A percentile compares a stretch with the other conserved stretches of the same genome.
phyloP scores from a whole-genome alignment of 306 rosid species.

The Cajanus cajan region DNA sequence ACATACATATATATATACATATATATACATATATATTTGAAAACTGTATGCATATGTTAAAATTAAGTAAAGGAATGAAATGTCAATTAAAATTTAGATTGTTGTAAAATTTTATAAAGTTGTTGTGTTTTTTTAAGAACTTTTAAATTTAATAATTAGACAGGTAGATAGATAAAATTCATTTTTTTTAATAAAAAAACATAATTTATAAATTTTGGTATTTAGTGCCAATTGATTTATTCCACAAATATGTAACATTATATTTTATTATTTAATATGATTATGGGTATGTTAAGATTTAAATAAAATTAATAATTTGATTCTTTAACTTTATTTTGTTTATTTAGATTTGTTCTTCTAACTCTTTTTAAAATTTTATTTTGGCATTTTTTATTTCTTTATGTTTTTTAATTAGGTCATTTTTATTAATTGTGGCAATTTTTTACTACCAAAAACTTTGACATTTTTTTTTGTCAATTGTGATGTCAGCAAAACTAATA shows the following conservation, averaged over 20 bases:
- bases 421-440: not conserved
- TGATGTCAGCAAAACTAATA: not conserved
- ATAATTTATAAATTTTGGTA: not conserved
- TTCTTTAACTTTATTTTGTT: not conserved
- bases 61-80: not conserved
- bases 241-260: not conserved
- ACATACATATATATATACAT: too few relatives aligned
- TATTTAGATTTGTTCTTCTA: not conserved
- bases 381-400: not conserved
- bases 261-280: not conserved
- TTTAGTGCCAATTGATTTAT: not conserved
- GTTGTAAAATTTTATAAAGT: too few relatives aligned
- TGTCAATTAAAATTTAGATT: not conserved
- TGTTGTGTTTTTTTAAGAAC: too few relatives aligned
- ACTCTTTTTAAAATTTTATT: not conserved
- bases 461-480: not conserved
- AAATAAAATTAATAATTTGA: not conserved
- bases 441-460: not conserved
- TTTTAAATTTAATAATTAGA: not conserved
- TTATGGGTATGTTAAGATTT: not conserved
- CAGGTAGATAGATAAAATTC: not conserved
- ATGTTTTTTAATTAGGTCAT: not conserved
- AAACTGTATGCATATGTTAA: not conserved
- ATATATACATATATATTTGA: not conserved
- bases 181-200: not conserved